Evolutionary conservation across 257 asterid genomes (phyloP).

Genomic region (Solanum rostratum): DNA sequence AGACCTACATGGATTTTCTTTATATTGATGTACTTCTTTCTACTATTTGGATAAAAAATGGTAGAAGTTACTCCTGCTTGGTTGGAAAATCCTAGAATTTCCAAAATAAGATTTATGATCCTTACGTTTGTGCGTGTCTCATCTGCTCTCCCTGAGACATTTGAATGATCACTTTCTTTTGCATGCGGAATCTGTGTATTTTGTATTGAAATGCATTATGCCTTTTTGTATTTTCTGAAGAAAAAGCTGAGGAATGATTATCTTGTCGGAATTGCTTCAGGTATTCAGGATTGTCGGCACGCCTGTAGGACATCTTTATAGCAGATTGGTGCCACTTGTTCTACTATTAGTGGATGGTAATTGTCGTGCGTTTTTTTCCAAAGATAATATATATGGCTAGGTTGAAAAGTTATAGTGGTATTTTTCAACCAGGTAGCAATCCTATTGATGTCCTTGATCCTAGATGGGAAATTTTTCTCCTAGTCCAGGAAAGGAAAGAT

Average conservation of each 20-base stretch:
- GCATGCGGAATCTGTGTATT: not conserved
- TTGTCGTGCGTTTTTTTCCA: not conserved
- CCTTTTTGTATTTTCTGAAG: not conserved
- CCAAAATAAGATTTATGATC: not conserved
- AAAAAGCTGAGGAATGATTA: not conserved
- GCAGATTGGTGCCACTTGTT: constrained; percentile 59
- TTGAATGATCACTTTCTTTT: not conserved
- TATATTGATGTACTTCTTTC: not conserved
- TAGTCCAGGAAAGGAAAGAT: constrained; percentile 26
- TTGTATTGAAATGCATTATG: not conserved
- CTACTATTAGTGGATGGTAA: constrained; percentile 67
- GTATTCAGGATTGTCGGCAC: constrained; percentile 38
- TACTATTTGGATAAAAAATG: not conserved
- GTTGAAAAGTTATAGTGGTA: not conserved
- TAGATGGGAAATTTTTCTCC: constrained; percentile 76
- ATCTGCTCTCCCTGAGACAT: not conserved
- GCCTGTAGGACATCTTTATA: constrained; percentile 51
- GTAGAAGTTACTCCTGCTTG: not conserved
- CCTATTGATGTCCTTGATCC: constrained; percentile 93
- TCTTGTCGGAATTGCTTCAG: constrained; percentile 8
- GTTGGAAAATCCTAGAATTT: not conserved
- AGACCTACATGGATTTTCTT: not conserved
- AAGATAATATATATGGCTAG: not conserved
- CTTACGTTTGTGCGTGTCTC: not conserved
- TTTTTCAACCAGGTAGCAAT: constrained; percentile 71